A percentile compares a stretch with the other conserved stretches of the same genome.
These are phyloP conservation scores for Botryobasidium botryosum DNA, from an alignment of 768 basidiomycete genomes.

Conservation along the genomic window DNA sequence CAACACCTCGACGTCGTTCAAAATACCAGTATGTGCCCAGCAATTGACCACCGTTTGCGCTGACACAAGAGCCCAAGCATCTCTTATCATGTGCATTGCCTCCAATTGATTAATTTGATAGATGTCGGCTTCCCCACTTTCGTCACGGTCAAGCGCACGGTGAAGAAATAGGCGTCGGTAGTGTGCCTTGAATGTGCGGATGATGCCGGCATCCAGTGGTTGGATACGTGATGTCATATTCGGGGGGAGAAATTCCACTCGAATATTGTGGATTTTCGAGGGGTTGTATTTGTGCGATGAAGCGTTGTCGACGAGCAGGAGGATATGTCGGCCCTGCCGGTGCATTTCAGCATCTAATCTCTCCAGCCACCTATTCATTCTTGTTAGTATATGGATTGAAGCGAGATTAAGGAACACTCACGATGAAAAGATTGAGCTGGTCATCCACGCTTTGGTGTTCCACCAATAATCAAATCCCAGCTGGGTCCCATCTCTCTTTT, in stretches of 20 bases:
- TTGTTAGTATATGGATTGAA: too few relatives aligned
- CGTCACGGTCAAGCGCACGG: slow-evolving; percentile 17
- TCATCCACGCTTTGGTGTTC: slow-evolving; percentile 9
- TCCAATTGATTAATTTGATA: slow-evolving; percentile 26
- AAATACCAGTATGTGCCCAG: slow-evolving; percentile 18
- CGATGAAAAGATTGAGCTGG: not conserved
- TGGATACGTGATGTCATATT: slow-evolving; percentile 14
- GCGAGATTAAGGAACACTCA: too few relatives aligned
- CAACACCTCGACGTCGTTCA: too few relatives aligned
- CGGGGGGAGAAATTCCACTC: slow-evolving; percentile 7
- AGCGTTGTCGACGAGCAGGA: slow-evolving; percentile 11
- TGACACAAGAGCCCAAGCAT: slow-evolving; percentile 22
- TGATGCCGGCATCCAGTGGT: slow-evolving; percentile 13
- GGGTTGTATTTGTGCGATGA: slow-evolving; percentile 5
- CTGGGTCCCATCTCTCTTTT: slow-evolving; percentile 1
- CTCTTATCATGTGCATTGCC: slow-evolving; percentile 22
- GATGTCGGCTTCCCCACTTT: slow-evolving; percentile 13
- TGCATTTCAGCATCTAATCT: not conserved
- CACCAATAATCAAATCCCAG: slow-evolving; percentile 3
- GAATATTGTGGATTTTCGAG: slow-evolving; percentile 4
- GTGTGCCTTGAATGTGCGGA: slow-evolving; percentile 17
- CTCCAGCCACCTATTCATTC: too few relatives aligned
- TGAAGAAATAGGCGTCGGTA: slow-evolving; percentile 19
- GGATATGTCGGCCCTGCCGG: slow-evolving; percentile 8
- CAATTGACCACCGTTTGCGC: slow-evolving; percentile 23